Base-by-base conservation (phyloP, 2,329 filamentous ascomycete species). In the Tolypocladium ovalisporum region DNA sequence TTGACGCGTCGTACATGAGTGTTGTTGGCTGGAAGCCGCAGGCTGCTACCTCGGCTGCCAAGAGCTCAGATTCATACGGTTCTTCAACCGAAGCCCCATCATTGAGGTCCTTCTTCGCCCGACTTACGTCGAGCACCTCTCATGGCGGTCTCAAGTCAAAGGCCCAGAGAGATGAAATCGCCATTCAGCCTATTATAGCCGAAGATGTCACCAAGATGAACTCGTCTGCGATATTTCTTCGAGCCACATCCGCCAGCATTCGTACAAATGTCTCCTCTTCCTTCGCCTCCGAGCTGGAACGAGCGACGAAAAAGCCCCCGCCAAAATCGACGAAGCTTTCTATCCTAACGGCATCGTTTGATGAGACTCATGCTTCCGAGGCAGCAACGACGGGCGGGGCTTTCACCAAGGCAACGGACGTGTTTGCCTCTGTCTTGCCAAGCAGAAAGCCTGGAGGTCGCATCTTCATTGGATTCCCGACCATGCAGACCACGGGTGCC, bases 391-490 rank as follows among this genome's bases (percentile, higher is more conserved):
- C 70, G 22, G 68, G 74, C 2, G 75, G 71, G 7, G 70, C 74
- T 19, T 67, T 81, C 13, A 75, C 80, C 9, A 83, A 86, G 60
- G 80, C 83, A 3, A 79, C 82, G 1, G 90, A 96, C 67, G 85
- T 99, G 9, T 97, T 99, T 70, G 83, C 88, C 1, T 94, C 92
- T 1, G 92, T 99, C 1, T 74, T 97, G 6, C 94, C 94, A 2
- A 90, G 83, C 58, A 95, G 91, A 70, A 89, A 89, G 64, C 82
- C 82, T 0, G 83, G 84, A 10, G 94, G 94, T 8, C 86, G 90
- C 56, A 89, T 99, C 56, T 99, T 97, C 67, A 99, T 99, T 66
- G 94, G 94, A 0, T 99, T 99, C 67, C 93, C 94, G 3, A 99
- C 94, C 1, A 92, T 93, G 64, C 94, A 99, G 74, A 99, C 94